Conservation (phyloP, 306 rosid species). For the Prunus davidiana region DNA sequence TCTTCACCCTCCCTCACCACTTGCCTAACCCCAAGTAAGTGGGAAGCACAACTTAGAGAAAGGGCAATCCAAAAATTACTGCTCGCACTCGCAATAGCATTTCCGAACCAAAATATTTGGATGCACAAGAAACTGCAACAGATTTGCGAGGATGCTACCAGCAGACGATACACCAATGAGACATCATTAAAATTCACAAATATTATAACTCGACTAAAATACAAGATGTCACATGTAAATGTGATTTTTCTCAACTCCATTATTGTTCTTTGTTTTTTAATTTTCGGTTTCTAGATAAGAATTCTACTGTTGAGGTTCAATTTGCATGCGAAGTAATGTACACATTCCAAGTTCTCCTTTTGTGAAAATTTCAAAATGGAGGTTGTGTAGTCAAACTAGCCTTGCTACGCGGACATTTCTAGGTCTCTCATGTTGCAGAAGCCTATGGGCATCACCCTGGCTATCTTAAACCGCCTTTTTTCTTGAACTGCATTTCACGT, state of each 20-base stretch:
- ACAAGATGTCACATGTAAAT: too few relatives aligned
- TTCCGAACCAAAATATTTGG: too few relatives aligned
- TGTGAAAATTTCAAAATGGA: constrained; percentile 1
- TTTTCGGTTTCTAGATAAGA: too few relatives aligned
- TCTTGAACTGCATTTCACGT: background rate
- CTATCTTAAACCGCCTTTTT: background rate
- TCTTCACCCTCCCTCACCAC: too few relatives aligned
- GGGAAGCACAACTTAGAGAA: too few relatives aligned
- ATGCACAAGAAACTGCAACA: background rate
- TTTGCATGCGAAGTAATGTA: background rate
- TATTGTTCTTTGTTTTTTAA: background rate
- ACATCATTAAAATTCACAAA: background rate
- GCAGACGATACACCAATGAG: background rate
- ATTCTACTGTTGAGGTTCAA: too few relatives aligned
- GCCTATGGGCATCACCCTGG: too few relatives aligned
- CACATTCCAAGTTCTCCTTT: background rate
- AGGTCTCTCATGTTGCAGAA: background rate
- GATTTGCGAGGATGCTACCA: background rate
- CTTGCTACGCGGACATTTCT: background rate
- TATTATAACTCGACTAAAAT: too few relatives aligned
- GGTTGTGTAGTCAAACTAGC: background rate
- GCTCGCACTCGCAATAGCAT: too few relatives aligned
- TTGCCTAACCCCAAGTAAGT: too few relatives aligned
- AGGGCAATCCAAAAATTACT: too few relatives aligned
- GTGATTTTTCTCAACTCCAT: background rate